Evolutionary conservation across 2,329 filamentous ascomycete species (phyloP), one percentile per base, ranked within the genome.

Genomic region (Neoscytalidium dimidiatum): DNA sequence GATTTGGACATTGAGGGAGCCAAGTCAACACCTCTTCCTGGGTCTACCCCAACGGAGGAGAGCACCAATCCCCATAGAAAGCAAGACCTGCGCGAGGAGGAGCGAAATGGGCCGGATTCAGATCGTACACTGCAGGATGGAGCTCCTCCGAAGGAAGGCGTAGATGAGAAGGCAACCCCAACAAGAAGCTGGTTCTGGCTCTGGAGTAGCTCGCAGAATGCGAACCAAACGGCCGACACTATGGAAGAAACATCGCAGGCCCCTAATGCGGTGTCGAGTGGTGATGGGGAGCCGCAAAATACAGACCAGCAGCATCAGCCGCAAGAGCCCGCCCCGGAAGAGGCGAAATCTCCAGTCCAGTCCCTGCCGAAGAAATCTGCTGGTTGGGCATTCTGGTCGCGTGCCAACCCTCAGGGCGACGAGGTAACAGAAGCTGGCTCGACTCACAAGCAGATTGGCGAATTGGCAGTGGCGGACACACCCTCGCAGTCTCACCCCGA

Each of bases 301-400:
- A 28, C 13, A 21, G 9, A 21, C 19, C 5, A 31, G 35, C 28
- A 33, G 46, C 13, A 48, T 13, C 23, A 48, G 14, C 9, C 53
- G 1, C 28, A 62, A 31, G 49, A 64, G 4, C 35, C 60, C 41
- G 17, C 64, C 17, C 14, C 57, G n/a, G 29, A 31, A 3, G 41
- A 60, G 75, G 31, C 35, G 67, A 63, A 43, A 68, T 60, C 53
- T 35, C 56, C 7, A 3, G 69, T 2, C 76, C 79, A 33, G 72
- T 77, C 33, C 67, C 75, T 1, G 5, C 79, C 84, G 67, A 71
- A 76, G 71, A 83, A 69, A 70, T 79, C 67, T 75, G 90, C 90
- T 0, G 91, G 89, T 0, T 94, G 91, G 91, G 91, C 89, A 0
- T 94, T 94, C 69, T 94, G 91, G 91, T 92, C 89, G 14, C 86